Evolutionary conservation across 768 basidiomycete species (phyloP).

Genomic region (Trametes gibbosa): DNA sequence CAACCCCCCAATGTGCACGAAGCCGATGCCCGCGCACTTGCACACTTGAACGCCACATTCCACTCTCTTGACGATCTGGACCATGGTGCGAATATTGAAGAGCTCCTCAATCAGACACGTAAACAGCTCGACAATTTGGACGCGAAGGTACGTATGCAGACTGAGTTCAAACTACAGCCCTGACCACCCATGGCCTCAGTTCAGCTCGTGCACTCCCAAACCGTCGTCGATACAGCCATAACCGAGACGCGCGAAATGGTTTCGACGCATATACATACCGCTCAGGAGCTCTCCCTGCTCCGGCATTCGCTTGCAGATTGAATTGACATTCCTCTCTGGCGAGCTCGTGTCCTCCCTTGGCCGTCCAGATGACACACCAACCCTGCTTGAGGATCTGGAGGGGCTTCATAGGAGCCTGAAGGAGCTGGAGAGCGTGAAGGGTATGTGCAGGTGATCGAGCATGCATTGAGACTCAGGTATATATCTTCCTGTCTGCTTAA

Average conservation of each 20-base stretch:
- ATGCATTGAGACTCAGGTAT: conserved; percentile 70
- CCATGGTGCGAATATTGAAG: conserved; percentile 43
- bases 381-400: conserved; percentile 81
- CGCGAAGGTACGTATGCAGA: conserved; percentile 26
- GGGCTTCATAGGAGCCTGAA: conserved; percentile 71
- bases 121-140: conserved; percentile 26
- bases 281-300: conserved; percentile 72
- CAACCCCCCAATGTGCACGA: conserved; percentile 43
- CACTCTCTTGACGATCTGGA: conserved; percentile 36
- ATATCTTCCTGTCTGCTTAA: conserved; percentile 6
- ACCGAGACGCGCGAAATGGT: conserved; percentile 46
- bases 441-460: conserved; percentile 77
- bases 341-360: conserved; percentile 60
- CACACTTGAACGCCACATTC: conserved; percentile 45
- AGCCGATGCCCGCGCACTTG: conserved; percentile 35
- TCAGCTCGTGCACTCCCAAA: conserved; percentile 58
- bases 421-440: conserved; percentile 71
- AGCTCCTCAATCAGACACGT: conserved; percentile 46
- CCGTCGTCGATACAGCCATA: conserved; percentile 45
- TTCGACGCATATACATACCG: conserved; percentile 52
- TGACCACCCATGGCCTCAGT: conserved; percentile 35
- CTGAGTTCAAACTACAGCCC: neutral
- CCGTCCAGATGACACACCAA: conserved; percentile 48
- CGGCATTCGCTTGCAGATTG: conserved; percentile 77
- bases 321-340: conserved; percentile 63